phyloP scores from a whole-genome alignment of 2,329 filamentous ascomycete genomes.

The Xylariaceae sp. region DNA sequence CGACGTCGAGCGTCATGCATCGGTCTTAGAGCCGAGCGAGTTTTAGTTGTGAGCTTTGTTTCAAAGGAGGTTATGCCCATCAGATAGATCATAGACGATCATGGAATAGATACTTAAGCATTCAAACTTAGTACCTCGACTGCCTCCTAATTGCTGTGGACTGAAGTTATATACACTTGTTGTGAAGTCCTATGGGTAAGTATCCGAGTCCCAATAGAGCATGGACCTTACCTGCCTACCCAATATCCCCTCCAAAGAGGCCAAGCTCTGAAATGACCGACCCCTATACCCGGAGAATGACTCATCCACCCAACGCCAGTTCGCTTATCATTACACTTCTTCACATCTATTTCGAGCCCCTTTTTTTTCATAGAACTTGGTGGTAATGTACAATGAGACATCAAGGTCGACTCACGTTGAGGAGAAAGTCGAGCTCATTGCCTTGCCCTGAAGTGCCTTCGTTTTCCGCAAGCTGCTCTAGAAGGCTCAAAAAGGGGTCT shows the following conservation, averaged over 20 bases:
- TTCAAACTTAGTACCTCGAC: too few species aligned
- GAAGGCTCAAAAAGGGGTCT: slow-evolving; percentile 71
- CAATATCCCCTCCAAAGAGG: background rate
- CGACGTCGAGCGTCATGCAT: background rate
- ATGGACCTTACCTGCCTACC: background rate
- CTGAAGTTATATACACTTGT: background rate
- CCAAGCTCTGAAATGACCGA: background rate
- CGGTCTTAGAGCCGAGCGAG: background rate
- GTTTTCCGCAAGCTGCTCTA: slow-evolving; percentile 80
- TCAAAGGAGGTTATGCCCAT: background rate
- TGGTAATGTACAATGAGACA: slow-evolving; percentile 3
- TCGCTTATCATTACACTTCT: slow-evolving; percentile 12
- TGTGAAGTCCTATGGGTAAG: background rate
- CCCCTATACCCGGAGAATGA: slow-evolving; percentile 3
- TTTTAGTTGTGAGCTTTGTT: background rate
- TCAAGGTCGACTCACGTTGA: slow-evolving; percentile 37
- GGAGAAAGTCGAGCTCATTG: slow-evolving; percentile 73
- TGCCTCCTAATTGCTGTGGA: background rate
- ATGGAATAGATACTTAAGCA: too few species aligned
- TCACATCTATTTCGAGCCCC: slow-evolving; percentile 3
- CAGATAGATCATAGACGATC: background rate
- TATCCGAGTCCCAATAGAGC: background rate
- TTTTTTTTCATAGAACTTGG: background rate
- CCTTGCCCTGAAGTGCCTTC: slow-evolving; percentile 64
- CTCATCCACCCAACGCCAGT: slow-evolving; percentile 8